These are phyloP conservation scores for Cryptococcus amylolentus DNA, from an alignment of 1,284 basidiomycete genomes.

Conservation along the genomic window DNA sequence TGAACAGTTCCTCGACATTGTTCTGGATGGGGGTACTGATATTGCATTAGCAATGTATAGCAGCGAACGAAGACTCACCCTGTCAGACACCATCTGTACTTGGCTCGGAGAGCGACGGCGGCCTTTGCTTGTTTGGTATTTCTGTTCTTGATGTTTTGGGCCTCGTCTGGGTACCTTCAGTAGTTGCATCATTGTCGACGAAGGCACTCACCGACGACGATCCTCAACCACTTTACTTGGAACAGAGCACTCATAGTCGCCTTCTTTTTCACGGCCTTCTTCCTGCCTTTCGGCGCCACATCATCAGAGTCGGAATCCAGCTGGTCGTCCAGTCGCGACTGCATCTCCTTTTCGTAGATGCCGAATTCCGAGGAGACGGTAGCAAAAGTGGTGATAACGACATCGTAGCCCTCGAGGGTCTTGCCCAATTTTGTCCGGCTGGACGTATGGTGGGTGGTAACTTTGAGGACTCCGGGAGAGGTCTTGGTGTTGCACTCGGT, in stretches of 20 bases:
- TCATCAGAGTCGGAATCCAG: constrained; percentile 30
- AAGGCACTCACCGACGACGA: constrained; percentile 66
- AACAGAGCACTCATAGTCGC: constrained; percentile 66
- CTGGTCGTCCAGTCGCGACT: constrained; percentile 17
- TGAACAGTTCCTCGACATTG: constrained; percentile 82
- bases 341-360: constrained; percentile 22
- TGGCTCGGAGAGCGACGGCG: constrained; percentile 70
- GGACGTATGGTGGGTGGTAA: constrained; percentile 78
- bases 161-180: constrained; percentile 66
- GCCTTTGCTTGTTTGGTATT: constrained; percentile 77
- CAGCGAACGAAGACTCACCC: constrained; percentile 45
- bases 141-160: constrained; percentile 94
- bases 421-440: constrained; percentile 62
- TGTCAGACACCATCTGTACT: constrained; percentile 85
- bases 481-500: constrained; percentile 78
- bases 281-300: constrained; percentile 10
- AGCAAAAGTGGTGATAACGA: constrained; percentile 79
- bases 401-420: constrained; percentile 62
- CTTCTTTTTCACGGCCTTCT: constrained; percentile 52
- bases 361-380: constrained; percentile 71
- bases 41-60: neutral
- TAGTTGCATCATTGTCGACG: neutral
- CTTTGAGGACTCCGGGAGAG: constrained; percentile 57
- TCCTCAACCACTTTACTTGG: constrained; percentile 73
- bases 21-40: constrained; percentile 80